Conservation (phyloP, 2,329 filamentous ascomycete species). For the Bipolaris bicolor region DNA sequence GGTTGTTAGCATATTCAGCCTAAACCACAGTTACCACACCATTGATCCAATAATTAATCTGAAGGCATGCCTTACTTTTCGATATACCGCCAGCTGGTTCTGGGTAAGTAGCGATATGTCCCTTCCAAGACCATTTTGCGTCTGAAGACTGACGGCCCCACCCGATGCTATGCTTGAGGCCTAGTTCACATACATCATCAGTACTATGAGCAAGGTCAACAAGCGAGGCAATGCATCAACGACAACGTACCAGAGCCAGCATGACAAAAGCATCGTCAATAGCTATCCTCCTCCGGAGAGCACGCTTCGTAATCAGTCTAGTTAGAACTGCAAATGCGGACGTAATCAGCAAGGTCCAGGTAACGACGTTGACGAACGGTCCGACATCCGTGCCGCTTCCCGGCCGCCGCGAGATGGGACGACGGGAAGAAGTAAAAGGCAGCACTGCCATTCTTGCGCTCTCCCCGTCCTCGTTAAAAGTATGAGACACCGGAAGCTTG, state of each 20-base stretch:
- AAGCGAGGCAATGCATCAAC: background rate
- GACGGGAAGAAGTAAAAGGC: slow-evolving; percentile 27
- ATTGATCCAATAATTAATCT: background rate
- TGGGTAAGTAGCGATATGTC: slow-evolving; percentile 28
- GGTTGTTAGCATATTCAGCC: slow-evolving; percentile 45
- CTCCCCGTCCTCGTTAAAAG: slow-evolving; percentile 9
- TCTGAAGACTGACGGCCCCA: slow-evolving; percentile 39
- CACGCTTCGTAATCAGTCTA: slow-evolving; percentile 43
- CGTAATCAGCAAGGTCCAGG: slow-evolving; percentile 45
- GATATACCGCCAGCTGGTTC: slow-evolving; percentile 32
- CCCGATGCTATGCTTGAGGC: slow-evolving; percentile 43
- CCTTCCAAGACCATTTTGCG: slow-evolving; percentile 40
- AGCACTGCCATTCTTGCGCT: slow-evolving; percentile 38
- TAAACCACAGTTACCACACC: slow-evolving; percentile 11
- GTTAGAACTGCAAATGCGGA: slow-evolving; percentile 43
- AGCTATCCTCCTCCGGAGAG: slow-evolving; percentile 39
- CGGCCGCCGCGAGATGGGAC: slow-evolving; percentile 35
- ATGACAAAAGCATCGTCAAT: slow-evolving; percentile 46
- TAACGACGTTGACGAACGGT: slow-evolving; percentile 45
- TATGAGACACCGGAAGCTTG: slow-evolving; percentile 14
- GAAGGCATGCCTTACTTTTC: slow-evolving; percentile 33
- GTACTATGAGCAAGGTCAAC: slow-evolving; percentile 3
- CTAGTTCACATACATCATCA: slow-evolving; percentile 22
- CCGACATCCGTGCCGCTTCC: slow-evolving; percentile 39
- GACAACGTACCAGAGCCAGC: slow-evolving; percentile 38